Evolutionary conservation across 2,329 filamentous ascomycete species (phyloP).

Genomic region (Neonectria sp.): DNA sequence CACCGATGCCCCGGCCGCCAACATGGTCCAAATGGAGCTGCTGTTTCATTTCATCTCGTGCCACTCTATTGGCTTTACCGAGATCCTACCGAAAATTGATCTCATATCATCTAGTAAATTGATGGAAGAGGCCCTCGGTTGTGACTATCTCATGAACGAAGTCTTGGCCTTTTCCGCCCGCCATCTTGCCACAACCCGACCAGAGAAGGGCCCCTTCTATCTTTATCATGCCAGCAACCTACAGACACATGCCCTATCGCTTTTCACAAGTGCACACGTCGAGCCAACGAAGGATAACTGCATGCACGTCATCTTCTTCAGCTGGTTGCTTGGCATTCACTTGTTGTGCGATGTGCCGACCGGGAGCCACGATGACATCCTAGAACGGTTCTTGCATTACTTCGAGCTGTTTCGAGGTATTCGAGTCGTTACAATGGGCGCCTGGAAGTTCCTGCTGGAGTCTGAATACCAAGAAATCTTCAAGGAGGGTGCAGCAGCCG

Average conservation of each 20-base stretch:
- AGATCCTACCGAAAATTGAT: neutral
- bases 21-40: constrained; percentile 7
- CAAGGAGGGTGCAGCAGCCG: neutral
- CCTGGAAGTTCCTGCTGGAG: constrained; percentile 16
- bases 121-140: neutral
- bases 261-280: constrained; percentile 6
- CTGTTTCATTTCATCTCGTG: neutral
- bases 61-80: neutral
- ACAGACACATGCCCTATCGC: constrained; percentile 4
- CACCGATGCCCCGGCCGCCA: neutral
- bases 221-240: neutral
- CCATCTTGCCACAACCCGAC: neutral
- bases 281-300: neutral
- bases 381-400: constrained; percentile 8
- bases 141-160: constrained; percentile 13
- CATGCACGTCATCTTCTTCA: constrained; percentile 8
- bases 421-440: neutral
- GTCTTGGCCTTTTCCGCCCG: constrained; percentile 13
- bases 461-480: constrained; percentile 9
- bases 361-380: neutral
- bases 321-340: constrained; percentile 11
- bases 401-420: constrained; percentile 17
- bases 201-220: neutral
- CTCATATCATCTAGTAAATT: neutral
- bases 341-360: constrained; percentile 9